These are phyloP conservation scores for Aquilaria malaccensis DNA, from an alignment of 345 rosid species.

Conservation along the genomic window DNA sequence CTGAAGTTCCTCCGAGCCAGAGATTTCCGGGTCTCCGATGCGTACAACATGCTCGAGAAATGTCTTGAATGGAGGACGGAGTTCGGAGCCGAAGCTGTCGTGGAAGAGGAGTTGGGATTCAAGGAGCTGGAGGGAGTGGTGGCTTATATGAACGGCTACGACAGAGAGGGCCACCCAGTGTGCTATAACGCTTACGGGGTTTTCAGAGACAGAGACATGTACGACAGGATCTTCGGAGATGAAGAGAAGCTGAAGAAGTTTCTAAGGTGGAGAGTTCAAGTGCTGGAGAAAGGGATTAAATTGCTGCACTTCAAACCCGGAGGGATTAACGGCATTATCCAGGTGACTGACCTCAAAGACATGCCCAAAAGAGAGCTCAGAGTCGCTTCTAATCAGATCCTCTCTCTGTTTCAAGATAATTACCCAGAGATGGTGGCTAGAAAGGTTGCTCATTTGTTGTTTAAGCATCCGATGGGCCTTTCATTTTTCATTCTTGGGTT, in stretches of 20 bases:
- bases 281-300: slow-evolving; percentile 77
- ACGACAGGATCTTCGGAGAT: slow-evolving; percentile 81
- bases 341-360: slow-evolving; percentile 91
- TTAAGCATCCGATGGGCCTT: not conserved
- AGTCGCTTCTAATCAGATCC: slow-evolving; percentile 81
- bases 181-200: slow-evolving; percentile 94
- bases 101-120: slow-evolving; percentile 78
- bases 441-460: slow-evolving; percentile 39
- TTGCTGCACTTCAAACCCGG: slow-evolving; percentile 86
- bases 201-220: slow-evolving; percentile 72
- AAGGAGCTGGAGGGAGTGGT: slow-evolving; percentile 84
- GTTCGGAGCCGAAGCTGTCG: slow-evolving; percentile 59
- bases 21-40: slow-evolving; percentile 64
- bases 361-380: slow-evolving; percentile 97
- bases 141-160: slow-evolving; percentile 87
- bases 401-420: slow-evolving; percentile 91
- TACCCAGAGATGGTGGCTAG: slow-evolving; percentile 99
- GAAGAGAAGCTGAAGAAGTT: slow-evolving; percentile 80
- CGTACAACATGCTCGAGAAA: slow-evolving; percentile 61
- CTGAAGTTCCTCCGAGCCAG: slow-evolving; percentile 86
- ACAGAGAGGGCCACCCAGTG: slow-evolving; percentile 82
- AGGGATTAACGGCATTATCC: slow-evolving; percentile 85
- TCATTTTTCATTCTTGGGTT: not conserved
- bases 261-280: slow-evolving; percentile 91
- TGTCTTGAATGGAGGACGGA: slow-evolving; percentile 79